A percentile compares a stretch with the other conserved stretches of the same genome.
Evolutionary conservation across 2,329 filamentous ascomycete genomes (phyloP).

Genomic region (Didymellaceae sp.): DNA sequence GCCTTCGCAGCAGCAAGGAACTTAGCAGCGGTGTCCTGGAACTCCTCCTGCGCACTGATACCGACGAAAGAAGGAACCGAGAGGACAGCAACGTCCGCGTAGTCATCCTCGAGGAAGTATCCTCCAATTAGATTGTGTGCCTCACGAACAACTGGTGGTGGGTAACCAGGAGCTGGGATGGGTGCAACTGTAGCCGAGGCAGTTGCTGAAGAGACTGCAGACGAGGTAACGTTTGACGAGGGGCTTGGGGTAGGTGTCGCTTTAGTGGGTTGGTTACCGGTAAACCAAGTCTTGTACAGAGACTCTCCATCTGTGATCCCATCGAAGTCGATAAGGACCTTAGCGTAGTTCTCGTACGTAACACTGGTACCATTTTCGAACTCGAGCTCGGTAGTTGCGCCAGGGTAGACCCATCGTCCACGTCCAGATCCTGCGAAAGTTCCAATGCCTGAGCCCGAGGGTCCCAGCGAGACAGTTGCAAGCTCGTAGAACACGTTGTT

Average conservation of each 20-base stretch:
- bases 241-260: constrained; percentile 28
- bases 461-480: constrained; percentile 52
- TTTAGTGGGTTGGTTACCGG: constrained; percentile 31
- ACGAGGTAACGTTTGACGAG: constrained; percentile 16
- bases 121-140: constrained; percentile 54
- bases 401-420: constrained; percentile 52
- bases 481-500: constrained; percentile 58
- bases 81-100: constrained; percentile 56
- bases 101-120: constrained; percentile 55
- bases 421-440: constrained; percentile 55
- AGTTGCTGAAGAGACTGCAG: constrained; percentile 22
- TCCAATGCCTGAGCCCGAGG: constrained; percentile 50
- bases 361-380: constrained; percentile 55
- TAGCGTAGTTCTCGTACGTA: constrained; percentile 53
- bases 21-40: constrained; percentile 51
- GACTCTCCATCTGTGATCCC: constrained; percentile 52
- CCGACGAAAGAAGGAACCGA: constrained; percentile 53
- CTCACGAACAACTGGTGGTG: constrained; percentile 52
- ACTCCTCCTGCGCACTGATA: constrained; percentile 39
- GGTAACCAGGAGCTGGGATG: constrained; percentile 52
- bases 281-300: constrained; percentile 49
- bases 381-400: constrained; percentile 51
- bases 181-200: constrained; percentile 28
- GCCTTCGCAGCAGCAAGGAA: constrained; percentile 54
- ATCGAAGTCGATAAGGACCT: constrained; percentile 50